These are phyloP conservation scores for Circinella minor DNA, from an alignment of 371 early-diverging fungal genomes.

Conservation along the genomic window DNA sequence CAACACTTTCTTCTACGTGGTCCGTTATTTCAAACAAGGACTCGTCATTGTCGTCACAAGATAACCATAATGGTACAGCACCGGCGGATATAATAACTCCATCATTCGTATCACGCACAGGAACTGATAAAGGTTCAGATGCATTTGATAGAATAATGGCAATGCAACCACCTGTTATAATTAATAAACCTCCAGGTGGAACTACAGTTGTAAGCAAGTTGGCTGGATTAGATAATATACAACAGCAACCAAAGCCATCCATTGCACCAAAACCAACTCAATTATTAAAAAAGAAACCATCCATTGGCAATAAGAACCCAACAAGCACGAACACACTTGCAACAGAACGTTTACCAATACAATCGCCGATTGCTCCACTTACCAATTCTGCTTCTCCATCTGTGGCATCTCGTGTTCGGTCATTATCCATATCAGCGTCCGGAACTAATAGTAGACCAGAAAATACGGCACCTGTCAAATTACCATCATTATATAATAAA, in stretches of 20 bases:
- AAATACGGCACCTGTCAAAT: not conserved
- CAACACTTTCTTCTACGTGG: conserved; percentile 26
- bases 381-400: not conserved
- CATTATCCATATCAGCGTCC: conserved; percentile 3
- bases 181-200: not conserved
- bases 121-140: conserved; percentile 14
- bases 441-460: not conserved
- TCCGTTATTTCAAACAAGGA: conserved; percentile 27
- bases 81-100: not conserved
- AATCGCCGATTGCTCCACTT: not conserved
- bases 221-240: not conserved
- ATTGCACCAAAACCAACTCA: conserved; percentile 19
- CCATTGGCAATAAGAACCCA: not conserved
- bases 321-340: not conserved
- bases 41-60: not conserved
- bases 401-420: conserved; percentile 6
- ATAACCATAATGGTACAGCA: not conserved
- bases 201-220: not conserved
- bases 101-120: conserved; percentile 6
- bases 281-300: conserved; percentile 5
- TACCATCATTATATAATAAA: conserved; percentile 7
- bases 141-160: conserved; percentile 36
- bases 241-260: conserved; percentile 13
- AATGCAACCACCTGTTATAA: not conserved
- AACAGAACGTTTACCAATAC: conserved; percentile 1